phyloP scores from a whole-genome alignment of 495 filamentous ascomycete species.

The Xylaria scruposa region DNA sequence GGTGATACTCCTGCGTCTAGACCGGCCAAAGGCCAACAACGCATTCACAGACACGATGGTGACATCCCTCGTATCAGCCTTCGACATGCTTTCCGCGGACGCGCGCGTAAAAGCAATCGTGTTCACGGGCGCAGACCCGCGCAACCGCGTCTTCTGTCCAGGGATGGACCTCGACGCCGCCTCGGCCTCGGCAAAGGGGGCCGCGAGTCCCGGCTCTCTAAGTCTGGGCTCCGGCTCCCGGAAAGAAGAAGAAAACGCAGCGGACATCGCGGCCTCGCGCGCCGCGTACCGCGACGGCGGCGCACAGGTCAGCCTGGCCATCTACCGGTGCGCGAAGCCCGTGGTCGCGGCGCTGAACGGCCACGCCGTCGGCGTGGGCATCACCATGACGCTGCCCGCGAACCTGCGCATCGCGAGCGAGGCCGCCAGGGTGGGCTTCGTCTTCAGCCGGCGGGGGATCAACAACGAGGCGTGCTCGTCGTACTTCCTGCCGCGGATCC shows the following conservation, averaged over 20 bases:
- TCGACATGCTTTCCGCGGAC: slow-evolving; percentile 61
- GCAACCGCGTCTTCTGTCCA: slow-evolving; percentile 68
- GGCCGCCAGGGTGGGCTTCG: slow-evolving; percentile 67
- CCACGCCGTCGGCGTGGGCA: slow-evolving; percentile 69
- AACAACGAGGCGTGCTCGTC: slow-evolving; percentile 68
- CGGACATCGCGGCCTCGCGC: slow-evolving; percentile 16
- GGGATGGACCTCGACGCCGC: slow-evolving; percentile 70
- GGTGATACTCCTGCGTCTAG: slow-evolving; percentile 61
- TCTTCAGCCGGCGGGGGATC: slow-evolving; percentile 67
- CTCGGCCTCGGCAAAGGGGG: slow-evolving; percentile 37
- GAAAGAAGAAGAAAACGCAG: background rate
- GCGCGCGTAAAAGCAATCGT: slow-evolving; percentile 58
- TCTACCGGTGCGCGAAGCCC: slow-evolving; percentile 67
- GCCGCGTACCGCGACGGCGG: slow-evolving; percentile 52
- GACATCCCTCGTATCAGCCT: slow-evolving; percentile 60
- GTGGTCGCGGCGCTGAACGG: slow-evolving; percentile 71
- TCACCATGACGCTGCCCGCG: slow-evolving; percentile 71
- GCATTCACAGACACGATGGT: slow-evolving; percentile 66
- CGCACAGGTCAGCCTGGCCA: slow-evolving; percentile 63
- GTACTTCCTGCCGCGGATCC: slow-evolving; percentile 67
- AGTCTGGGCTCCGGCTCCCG: background rate
- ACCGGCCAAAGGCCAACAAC: slow-evolving; percentile 67
- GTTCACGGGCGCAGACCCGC: slow-evolving; percentile 55
- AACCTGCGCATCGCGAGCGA: slow-evolving; percentile 62
- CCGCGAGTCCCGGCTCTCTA: background rate